Evolutionary conservation across 495 filamentous ascomycete species (phyloP).

Genomic region (Trichoderma reesei): DNA sequence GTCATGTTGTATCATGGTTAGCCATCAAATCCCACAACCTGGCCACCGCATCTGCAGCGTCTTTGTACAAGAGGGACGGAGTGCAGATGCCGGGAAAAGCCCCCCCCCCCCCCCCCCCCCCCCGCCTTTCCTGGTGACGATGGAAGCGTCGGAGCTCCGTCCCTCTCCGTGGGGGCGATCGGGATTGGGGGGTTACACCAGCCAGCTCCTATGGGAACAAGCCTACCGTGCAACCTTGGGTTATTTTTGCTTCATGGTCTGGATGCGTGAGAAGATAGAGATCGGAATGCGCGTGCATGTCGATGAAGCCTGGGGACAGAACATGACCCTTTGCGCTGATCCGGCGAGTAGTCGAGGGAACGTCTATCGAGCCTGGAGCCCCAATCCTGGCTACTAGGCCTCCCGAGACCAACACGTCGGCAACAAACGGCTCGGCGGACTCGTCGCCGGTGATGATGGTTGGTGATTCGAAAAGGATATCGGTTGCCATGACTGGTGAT

Average conservation of each 20-base stretch:
- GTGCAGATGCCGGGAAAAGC: background rate
- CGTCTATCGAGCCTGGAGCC: slow-evolving; percentile 1
- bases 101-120: background rate
- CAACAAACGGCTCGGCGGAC: slow-evolving; percentile 8
- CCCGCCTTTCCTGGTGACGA: background rate
- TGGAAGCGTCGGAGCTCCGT: background rate
- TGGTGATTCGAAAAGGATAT: slow-evolving; percentile 9
- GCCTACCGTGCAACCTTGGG: slow-evolving; percentile 10
- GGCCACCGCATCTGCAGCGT: background rate
- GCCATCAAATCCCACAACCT: background rate
- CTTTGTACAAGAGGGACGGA: background rate
- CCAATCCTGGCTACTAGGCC: slow-evolving; percentile 9
- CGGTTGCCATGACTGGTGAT: background rate
- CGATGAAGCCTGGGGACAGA: slow-evolving; percentile 10
- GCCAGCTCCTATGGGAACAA: background rate
- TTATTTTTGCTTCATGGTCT: slow-evolving; percentile 10
- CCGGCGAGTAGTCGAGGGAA: background rate
- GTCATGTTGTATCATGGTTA: background rate
- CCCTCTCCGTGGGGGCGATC: background rate
- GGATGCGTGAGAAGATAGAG: slow-evolving; percentile 9
- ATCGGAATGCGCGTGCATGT: slow-evolving; percentile 11
- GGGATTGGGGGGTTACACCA: background rate
- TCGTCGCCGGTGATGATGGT: slow-evolving; percentile 11
- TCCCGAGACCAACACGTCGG: slow-evolving; percentile 5
- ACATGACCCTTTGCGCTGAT: slow-evolving; percentile 7